Evolutionary conservation across 129 eudicot species (phyloP).

Genomic region (Tanacetum coccineum): DNA sequence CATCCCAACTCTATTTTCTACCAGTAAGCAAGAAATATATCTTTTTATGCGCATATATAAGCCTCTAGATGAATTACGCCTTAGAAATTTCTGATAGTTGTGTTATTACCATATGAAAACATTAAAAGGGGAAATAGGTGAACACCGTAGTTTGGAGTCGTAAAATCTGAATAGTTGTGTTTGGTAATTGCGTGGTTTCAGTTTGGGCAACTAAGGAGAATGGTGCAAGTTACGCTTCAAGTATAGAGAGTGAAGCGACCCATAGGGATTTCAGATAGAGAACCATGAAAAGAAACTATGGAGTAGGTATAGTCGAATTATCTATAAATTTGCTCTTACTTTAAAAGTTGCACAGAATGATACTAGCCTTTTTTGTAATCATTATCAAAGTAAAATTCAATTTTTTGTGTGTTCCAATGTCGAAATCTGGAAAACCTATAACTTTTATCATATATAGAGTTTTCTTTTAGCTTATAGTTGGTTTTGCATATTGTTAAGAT

Average conservation of each 20-base stretch:
- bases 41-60: background rate
- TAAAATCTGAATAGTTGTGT: slow-evolving; percentile 25
- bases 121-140: slow-evolving; percentile 13
- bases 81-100: slow-evolving; percentile 5
- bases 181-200: slow-evolving; percentile 28
- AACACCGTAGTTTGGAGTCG: slow-evolving; percentile 13
- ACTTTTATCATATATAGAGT: background rate
- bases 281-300: slow-evolving; percentile 25
- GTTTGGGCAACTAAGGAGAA: slow-evolving; percentile 28
- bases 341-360: background rate
- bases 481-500: background rate
- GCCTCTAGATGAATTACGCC: background rate
- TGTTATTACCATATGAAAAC: slow-evolving; percentile 21
- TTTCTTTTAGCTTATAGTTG: slow-evolving; percentile 8
- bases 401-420: background rate
- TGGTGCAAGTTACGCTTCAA: slow-evolving; percentile 26
- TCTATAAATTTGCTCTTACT: slow-evolving; percentile 9
- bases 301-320: slow-evolving; percentile 22
- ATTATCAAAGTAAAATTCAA: background rate
- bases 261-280: slow-evolving; percentile 22
- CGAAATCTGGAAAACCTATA: slow-evolving; percentile 7
- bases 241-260: slow-evolving; percentile 28
- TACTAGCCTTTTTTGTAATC: slow-evolving; percentile 4
- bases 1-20: background rate
- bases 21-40: slow-evolving; percentile 10